Percentiles rank a stretch among this genome's conserved stretches.
These are phyloP conservation scores for Triglochin maritima DNA, from an alignment of 106 monocot genomes.

Conservation along the genomic window DNA sequence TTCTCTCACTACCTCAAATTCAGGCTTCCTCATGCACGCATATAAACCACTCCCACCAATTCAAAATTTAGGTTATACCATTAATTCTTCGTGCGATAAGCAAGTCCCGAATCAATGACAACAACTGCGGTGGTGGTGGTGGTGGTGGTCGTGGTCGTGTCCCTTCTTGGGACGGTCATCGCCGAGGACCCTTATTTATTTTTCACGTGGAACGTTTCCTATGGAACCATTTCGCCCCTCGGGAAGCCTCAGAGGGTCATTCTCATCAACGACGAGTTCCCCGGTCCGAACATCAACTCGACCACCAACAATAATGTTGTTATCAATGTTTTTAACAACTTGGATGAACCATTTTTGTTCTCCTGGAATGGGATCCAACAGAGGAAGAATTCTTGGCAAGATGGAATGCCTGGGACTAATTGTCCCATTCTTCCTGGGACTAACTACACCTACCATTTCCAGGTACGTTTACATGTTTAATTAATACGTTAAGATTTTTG, in stretches of 20 bases:
- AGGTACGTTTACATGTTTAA: constrained; percentile 5
- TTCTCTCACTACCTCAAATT: too few relatives aligned
- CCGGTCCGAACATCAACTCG: constrained; percentile 46
- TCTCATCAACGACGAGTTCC: constrained; percentile 48
- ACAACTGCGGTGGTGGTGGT: background rate
- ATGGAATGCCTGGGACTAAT: constrained; percentile 41
- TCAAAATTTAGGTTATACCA: too few relatives aligned
- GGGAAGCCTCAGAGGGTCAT: constrained; percentile 32
- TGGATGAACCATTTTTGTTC: constrained; percentile 39
- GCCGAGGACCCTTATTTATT: constrained; percentile 30
- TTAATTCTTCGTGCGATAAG: too few relatives aligned
- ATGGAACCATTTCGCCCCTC: constrained; percentile 20
- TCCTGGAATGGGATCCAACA: constrained; percentile 64
- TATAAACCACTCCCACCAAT: too few relatives aligned
- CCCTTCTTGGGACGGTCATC: constrained; percentile 7
- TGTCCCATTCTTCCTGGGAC: constrained; percentile 17
- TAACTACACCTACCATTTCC: constrained; percentile 60
- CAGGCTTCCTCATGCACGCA: too few relatives aligned
- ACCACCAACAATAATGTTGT: constrained; percentile 39
- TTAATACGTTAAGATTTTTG: too few relatives aligned
- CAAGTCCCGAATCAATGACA: background rate
- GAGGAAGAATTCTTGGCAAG: constrained; percentile 61
- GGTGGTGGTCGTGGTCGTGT: background rate
- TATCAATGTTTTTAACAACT: constrained; percentile 38
- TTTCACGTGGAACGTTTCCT: constrained; percentile 25